A percentile compares a stretch with the other conserved stretches of the same genome.
These are phyloP conservation scores for Daldinia concentrica DNA, from an alignment of 495 filamentous ascomycete genomes.

Conservation along the genomic window DNA sequence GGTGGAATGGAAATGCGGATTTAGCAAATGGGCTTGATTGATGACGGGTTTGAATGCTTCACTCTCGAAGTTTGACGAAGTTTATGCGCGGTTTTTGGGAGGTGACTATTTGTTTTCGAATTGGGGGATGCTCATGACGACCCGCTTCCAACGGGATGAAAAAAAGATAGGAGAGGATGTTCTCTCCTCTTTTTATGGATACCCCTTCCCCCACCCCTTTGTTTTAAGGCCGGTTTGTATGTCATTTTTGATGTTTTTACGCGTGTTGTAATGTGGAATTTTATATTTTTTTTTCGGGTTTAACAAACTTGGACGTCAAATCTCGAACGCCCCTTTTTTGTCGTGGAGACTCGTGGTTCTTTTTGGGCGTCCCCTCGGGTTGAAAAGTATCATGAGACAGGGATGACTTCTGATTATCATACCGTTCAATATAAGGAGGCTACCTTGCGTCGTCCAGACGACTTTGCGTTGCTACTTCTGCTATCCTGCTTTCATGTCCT, in stretches of 20 bases:
- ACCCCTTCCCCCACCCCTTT: constrained; percentile 26
- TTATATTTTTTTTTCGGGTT: not conserved
- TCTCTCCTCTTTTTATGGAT: constrained; percentile 31
- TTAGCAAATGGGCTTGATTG: constrained; percentile 18
- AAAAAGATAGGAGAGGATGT: constrained; percentile 22
- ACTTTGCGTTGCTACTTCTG: not conserved
- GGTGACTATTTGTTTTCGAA: constrained; percentile 20
- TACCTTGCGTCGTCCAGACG: constrained; percentile 1
- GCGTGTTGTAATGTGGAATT: constrained; percentile 34
- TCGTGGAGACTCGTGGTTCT: not conserved
- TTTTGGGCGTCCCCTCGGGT: not conserved
- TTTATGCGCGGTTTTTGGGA: constrained; percentile 16
- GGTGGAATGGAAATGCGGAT: not conserved
- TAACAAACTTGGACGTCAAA: not conserved
- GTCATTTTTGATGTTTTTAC: constrained; percentile 12
- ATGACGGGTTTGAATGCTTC: constrained; percentile 12
- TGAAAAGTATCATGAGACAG: not conserved
- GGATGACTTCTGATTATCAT: constrained; percentile 6
- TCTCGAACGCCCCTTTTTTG: not conserved
- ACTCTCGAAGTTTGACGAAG: constrained; percentile 21
- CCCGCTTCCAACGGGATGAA: constrained; percentile 22
- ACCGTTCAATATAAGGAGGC: constrained; percentile 10
- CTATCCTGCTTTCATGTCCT: not conserved
- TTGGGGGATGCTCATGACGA: constrained; percentile 16
- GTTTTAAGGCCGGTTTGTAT: constrained; percentile 16